A percentile compares a stretch with the other conserved stretches of the same genome.
Conservation (phyloP, 129 eudicot genomes). For the Logfia minima region DNA sequence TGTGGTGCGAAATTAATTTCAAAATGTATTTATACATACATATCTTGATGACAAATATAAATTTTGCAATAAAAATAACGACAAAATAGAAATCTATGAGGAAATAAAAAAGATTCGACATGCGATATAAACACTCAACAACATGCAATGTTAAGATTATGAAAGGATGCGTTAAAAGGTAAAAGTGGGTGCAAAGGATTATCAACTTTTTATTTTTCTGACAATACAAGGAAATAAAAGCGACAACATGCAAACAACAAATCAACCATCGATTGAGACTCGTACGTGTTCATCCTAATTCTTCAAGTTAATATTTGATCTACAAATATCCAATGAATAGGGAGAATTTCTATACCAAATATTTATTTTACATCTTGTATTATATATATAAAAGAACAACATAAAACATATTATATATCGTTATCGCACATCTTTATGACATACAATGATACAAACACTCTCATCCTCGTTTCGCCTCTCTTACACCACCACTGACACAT, state of each 20-base stretch:
- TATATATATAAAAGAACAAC: too few relatives aligned
- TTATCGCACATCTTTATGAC: background rate
- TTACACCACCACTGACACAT: too few relatives aligned
- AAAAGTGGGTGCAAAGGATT: slow-evolving; percentile 27
- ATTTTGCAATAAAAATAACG: too few relatives aligned
- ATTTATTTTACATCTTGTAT: too few relatives aligned
- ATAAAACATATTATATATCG: background rate
- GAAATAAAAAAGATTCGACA: too few relatives aligned
- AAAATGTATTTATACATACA: too few relatives aligned
- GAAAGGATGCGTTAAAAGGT: slow-evolving; percentile 27
- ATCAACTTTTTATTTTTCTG: slow-evolving; percentile 23
- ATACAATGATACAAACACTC: too few relatives aligned
- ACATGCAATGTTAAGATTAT: slow-evolving; percentile 17
- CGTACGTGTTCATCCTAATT: background rate
- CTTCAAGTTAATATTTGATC: background rate
- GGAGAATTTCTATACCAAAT: too few relatives aligned
- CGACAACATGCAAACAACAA: slow-evolving; percentile 15
- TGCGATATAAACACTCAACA: slow-evolving; percentile 31
- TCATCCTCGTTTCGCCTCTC: background rate
- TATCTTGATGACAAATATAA: too few relatives aligned
- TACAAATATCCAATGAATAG: background rate
- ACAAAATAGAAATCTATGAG: too few relatives aligned
- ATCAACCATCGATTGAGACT: slow-evolving; percentile 1
- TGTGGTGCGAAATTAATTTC: too few relatives aligned
- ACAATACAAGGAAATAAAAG: slow-evolving; percentile 16